These are phyloP conservation scores for Alternaria gaisen DNA, from an alignment of 2,329 filamentous ascomycete species.

Conservation along the genomic window DNA sequence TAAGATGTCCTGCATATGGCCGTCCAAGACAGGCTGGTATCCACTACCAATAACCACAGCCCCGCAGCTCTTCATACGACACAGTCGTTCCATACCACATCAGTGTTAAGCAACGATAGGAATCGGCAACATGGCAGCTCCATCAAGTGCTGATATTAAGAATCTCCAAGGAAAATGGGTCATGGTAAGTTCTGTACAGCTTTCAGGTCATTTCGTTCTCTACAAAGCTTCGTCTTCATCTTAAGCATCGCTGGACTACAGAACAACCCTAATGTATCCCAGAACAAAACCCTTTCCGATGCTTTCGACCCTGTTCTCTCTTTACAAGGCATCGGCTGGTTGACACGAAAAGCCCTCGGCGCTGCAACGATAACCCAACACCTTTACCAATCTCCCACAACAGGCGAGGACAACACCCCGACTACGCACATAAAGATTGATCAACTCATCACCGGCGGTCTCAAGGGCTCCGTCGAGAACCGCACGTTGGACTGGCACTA, in stretches of 20 bases:
- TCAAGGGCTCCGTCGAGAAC: constrained; percentile 71
- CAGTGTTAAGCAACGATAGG: not conserved
- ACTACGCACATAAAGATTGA: constrained; percentile 72
- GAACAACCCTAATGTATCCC: constrained; percentile 8
- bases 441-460: constrained; percentile 74
- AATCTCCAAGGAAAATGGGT: constrained; percentile 52
- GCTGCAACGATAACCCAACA: constrained; percentile 74
- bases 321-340: constrained; percentile 66
- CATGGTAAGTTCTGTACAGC: constrained; percentile 37
- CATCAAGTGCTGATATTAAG: constrained; percentile 43
- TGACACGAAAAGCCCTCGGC: constrained; percentile 75
- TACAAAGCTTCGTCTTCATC: not conserved
- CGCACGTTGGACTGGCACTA: constrained; percentile 66
- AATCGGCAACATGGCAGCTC: constrained; percentile 49
- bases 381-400: constrained; percentile 52
- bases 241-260: not conserved
- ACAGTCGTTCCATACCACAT: constrained; percentile 1
- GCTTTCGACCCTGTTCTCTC: constrained; percentile 72
- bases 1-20: constrained; percentile 16
- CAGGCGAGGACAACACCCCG: constrained; percentile 30
- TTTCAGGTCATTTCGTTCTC: not conserved
- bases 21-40: not conserved
- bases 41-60: constrained; percentile 2
- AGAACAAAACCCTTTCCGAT: constrained; percentile 82
- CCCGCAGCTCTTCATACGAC: constrained; percentile 10